Evolutionary conservation across 306 rosid genomes (phyloP), one percentile per base, ranked within the genome.

Genomic region (Dryas drummondii): DNA sequence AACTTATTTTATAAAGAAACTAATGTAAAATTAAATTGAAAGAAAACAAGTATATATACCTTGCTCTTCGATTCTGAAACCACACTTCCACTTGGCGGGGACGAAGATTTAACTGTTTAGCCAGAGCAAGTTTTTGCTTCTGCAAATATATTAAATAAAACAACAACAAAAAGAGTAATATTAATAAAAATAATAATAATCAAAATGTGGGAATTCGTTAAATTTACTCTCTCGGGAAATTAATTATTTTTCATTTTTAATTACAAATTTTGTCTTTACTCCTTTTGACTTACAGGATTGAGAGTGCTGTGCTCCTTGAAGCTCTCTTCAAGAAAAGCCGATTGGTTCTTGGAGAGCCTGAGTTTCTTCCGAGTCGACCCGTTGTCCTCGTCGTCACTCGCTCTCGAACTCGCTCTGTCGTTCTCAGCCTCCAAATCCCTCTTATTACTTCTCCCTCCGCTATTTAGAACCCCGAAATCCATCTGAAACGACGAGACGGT

Each of bases 11-110:
- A 22, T 22, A 1, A 2, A 2, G 14, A 9, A 48, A 11, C 17
- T 9, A 10, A 17, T 8, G 19, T 5, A 32, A 1, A 70, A 55
- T 47, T 0, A 48, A 7, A 42, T 1, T 1, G 5, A 5, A 9
- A 2, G 0, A 27, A 41, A 9, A 16, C 12, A 59, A 5, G 7
- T 1, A 1, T 3, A 9, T 7, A 46, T 84, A 94, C 99, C 99
- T 96, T 70, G 99, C 99, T 81, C 99, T 90, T 86, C 99, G 86
- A 63, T 96, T 96, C 79, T 96, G 99, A 82, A 96, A 96, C 99
- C 99, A 96, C 4, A 96, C 99, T 79, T 96, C 99, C 4, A 96
- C 99, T 76, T 96, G 99, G n/a, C 99, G 91, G 1, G 99, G 97
- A 73, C 96, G 92, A 37, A 96, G 99, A 76, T 86, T 92, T 48